Evolutionary conservation across 2,329 filamentous ascomycete species (phyloP).

Genomic region (Sclerotinia borealis): DNA sequence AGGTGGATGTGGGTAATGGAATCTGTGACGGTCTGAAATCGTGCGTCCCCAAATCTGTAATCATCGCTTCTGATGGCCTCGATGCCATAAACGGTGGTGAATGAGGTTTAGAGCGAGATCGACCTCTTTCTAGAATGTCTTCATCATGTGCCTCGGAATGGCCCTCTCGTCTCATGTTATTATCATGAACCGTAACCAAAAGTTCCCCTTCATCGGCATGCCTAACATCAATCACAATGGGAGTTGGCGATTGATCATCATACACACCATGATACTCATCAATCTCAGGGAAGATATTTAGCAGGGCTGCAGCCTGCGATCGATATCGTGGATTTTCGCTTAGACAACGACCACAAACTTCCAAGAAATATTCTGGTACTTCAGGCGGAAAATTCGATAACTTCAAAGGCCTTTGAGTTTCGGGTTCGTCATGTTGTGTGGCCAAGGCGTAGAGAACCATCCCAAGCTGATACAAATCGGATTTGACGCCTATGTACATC

Average conservation of each 20-base stretch:
- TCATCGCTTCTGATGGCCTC: not conserved
- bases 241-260: constrained; percentile 16
- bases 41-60: not conserved
- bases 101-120: constrained; percentile 26
- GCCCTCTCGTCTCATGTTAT: not conserved
- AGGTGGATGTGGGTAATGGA: constrained; percentile 15
- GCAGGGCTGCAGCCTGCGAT: constrained; percentile 64
- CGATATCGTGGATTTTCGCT: constrained; percentile 67
- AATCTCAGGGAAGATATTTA: constrained; percentile 59
- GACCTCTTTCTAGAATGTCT: constrained; percentile 28
- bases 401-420: constrained; percentile 66
- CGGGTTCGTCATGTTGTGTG: constrained; percentile 83
- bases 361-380: constrained; percentile 78
- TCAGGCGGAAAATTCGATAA: constrained; percentile 48
- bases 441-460: constrained; percentile 94
- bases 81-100: constrained; percentile 12
- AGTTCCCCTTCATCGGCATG: constrained; percentile 15
- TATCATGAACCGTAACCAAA: constrained; percentile 10
- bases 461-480: constrained; percentile 89
- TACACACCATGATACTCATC: constrained; percentile 18
- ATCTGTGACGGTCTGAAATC: constrained; percentile 1
- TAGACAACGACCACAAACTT: constrained; percentile 66
- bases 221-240: constrained; percentile 29
- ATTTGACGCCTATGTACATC: constrained; percentile 98
- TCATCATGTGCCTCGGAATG: constrained; percentile 7